phyloP scores from a whole-genome alignment of 2,329 filamentous ascomycete genomes.

The Pseudogymnoascus sp. region DNA sequence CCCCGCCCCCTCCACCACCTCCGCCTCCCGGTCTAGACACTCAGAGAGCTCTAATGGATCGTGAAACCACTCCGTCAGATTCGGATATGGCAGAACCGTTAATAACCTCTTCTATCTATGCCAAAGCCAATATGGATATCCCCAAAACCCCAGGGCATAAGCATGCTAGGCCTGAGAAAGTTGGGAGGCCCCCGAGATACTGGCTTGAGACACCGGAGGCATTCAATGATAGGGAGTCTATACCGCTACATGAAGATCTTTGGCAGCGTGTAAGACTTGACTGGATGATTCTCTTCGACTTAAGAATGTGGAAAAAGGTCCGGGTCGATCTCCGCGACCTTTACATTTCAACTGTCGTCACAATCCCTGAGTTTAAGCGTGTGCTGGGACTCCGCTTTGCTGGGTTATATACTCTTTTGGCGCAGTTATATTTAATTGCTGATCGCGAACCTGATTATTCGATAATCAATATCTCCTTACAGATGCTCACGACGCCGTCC shows the following conservation, averaged over 20 bases:
- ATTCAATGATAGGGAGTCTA: conserved; percentile 53
- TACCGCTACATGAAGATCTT: conserved; percentile 74
- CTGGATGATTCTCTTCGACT: conserved; percentile 88
- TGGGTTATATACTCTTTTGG: conserved; percentile 84
- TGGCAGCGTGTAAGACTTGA: conserved; percentile 85
- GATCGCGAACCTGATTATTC: conserved; percentile 96
- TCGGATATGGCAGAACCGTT: conserved; percentile 63
- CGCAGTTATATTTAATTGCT: conserved; percentile 90
- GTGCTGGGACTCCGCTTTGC: conserved; percentile 89
- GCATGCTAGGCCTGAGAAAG: conserved; percentile 32
- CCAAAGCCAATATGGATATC: conserved; percentile 61
- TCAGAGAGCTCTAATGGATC: conserved; percentile 41
- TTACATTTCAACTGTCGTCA: conserved; percentile 93
- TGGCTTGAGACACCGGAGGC: conserved; percentile 76
- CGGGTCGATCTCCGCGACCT: conserved; percentile 84
- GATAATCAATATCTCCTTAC: conserved; percentile 93
- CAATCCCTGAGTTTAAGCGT: conserved; percentile 91
- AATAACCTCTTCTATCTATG: conserved; percentile 51
- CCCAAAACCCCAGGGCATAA: conserved; percentile 66
- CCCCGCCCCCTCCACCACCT: conserved; percentile 55
- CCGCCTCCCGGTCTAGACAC: conserved; percentile 33
- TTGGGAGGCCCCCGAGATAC: conserved; percentile 52
- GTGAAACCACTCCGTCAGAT: conserved; percentile 60
- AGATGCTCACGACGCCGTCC: conserved; percentile 93
- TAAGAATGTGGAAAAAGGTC: conserved; percentile 94